Percentiles rank a stretch among this genome's conserved stretches.
Evolutionary conservation across 805 yeast species (phyloP).

Genomic region (Metschnikowia matae): DNA sequence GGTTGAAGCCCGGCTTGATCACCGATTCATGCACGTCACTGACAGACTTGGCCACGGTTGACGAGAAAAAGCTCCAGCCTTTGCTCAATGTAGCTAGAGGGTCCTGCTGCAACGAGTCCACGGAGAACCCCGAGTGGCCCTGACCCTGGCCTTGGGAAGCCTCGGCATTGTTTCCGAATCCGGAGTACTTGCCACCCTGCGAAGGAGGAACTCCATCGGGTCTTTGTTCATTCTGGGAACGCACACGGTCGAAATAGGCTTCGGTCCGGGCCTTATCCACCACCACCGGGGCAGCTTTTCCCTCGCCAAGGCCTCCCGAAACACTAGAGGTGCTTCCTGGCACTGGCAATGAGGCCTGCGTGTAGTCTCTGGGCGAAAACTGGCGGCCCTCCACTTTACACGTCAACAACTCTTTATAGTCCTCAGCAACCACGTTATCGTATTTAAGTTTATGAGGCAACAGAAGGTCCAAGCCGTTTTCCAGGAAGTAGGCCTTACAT

Average conservation of each 20-base stretch:
- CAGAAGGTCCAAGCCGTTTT: slow-evolving; percentile 64
- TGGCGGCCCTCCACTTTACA: slow-evolving; percentile 70
- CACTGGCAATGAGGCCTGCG: slow-evolving; percentile 40
- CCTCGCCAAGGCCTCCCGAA: slow-evolving; percentile 9
- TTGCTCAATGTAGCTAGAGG: slow-evolving; percentile 86
- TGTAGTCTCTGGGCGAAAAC: slow-evolving; percentile 63
- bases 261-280: slow-evolving; percentile 61
- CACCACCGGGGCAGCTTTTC: slow-evolving; percentile 26
- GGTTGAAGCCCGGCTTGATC: slow-evolving; percentile 86
- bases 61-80: slow-evolving; percentile 92
- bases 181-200: slow-evolving; percentile 89
- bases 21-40: slow-evolving; percentile 83
- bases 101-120: slow-evolving; percentile 71
- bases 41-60: slow-evolving; percentile 79
- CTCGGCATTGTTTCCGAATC: slow-evolving; percentile 81
- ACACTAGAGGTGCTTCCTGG: slow-evolving; percentile 1
- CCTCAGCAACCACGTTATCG: slow-evolving; percentile 89
- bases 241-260: slow-evolving; percentile 75
- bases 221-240: slow-evolving; percentile 64
- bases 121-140: slow-evolving; percentile 47
- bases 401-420: slow-evolving; percentile 78
- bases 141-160: slow-evolving; percentile 28
- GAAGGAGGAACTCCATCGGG: slow-evolving; percentile 84
- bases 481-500: slow-evolving; percentile 62
- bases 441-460: slow-evolving; percentile 72